These are phyloP conservation scores for Candida sojae DNA, from an alignment of 1,139 yeast genomes.

Conservation along the genomic window DNA sequence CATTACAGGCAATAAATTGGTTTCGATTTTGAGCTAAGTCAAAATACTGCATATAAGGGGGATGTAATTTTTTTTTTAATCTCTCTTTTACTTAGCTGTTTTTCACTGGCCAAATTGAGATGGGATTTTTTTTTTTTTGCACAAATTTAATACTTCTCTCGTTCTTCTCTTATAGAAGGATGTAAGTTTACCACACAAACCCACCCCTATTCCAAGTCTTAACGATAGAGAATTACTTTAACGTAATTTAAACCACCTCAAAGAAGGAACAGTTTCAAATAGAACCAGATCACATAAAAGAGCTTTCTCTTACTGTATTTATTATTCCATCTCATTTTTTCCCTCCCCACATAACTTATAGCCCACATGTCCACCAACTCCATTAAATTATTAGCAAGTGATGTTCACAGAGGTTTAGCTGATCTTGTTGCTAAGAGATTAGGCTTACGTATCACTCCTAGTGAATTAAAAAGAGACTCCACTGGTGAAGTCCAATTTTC, in stretches of 20 bases:
- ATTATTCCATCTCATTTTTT: not conserved
- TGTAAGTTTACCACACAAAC: not conserved
- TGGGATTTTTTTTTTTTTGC: not conserved
- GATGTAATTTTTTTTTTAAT: not conserved
- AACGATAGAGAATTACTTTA: too few relatives aligned
- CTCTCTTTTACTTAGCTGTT: not conserved
- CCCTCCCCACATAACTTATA: not conserved
- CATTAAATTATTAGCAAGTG: slow-evolving; percentile 84
- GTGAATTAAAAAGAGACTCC: slow-evolving; percentile 69
- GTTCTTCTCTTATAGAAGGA: not conserved
- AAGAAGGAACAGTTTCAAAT: too few relatives aligned
- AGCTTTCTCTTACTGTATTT: too few relatives aligned
- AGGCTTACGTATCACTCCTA: slow-evolving; percentile 61
- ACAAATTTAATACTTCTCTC: not conserved
- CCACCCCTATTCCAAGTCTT: too few relatives aligned
- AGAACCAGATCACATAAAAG: too few relatives aligned
- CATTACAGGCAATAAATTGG: too few relatives aligned
- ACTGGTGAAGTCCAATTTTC: slow-evolving; percentile 73
- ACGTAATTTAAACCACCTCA: too few relatives aligned
- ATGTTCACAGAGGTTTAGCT: slow-evolving; percentile 89
- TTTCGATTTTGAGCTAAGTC: too few relatives aligned
- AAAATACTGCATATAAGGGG: too few relatives aligned
- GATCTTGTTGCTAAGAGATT: slow-evolving; percentile 68
- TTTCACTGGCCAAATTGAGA: not conserved
- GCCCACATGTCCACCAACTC: slow-evolving; percentile 68